Conservation (phyloP, 768 basidiomycete species). For the Galerina sulciceps region DNA sequence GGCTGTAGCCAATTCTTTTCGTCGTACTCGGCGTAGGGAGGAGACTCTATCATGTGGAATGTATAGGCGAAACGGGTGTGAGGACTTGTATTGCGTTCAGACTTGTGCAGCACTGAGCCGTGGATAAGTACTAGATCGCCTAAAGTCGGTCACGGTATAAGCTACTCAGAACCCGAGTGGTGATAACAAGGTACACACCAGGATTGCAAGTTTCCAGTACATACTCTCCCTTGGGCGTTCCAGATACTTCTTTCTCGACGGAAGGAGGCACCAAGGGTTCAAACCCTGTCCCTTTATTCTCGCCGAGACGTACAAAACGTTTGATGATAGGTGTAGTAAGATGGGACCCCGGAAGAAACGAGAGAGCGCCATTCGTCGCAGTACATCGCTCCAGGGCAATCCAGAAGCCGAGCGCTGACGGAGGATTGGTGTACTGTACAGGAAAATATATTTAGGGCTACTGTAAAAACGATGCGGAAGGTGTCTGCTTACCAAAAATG, state of each 20-base stretch:
- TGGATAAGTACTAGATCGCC: constrained; percentile 95
- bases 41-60: constrained; percentile 91
- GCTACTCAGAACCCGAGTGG: background rate
- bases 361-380: constrained; percentile 78
- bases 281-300: constrained; percentile 81
- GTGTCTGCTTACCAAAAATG: constrained; percentile 64
- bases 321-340: constrained; percentile 72
- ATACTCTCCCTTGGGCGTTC: constrained; percentile 49
- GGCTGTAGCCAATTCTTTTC: constrained; percentile 97
- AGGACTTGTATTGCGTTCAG: constrained; percentile 80
- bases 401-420: constrained; percentile 95
- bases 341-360: constrained; percentile 92
- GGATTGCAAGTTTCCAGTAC: constrained; percentile 74
- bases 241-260: constrained; percentile 32
- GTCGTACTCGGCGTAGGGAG: constrained; percentile 75
- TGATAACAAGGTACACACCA: constrained; percentile 42
- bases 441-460: constrained; percentile 2
- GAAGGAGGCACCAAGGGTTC: constrained; percentile 56
- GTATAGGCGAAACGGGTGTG: constrained; percentile 93
- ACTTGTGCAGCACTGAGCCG: constrained; percentile 91
- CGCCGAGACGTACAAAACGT: constrained; percentile 80
- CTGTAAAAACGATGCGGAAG: background rate
- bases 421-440: constrained; percentile 85
- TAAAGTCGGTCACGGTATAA: constrained; percentile 27
- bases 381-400: constrained; percentile 93